Evolutionary conservation across 495 filamentous ascomycete species (phyloP), one percentile per base, ranked within the genome.

Genomic region (Penicillium mononematosum): DNA sequence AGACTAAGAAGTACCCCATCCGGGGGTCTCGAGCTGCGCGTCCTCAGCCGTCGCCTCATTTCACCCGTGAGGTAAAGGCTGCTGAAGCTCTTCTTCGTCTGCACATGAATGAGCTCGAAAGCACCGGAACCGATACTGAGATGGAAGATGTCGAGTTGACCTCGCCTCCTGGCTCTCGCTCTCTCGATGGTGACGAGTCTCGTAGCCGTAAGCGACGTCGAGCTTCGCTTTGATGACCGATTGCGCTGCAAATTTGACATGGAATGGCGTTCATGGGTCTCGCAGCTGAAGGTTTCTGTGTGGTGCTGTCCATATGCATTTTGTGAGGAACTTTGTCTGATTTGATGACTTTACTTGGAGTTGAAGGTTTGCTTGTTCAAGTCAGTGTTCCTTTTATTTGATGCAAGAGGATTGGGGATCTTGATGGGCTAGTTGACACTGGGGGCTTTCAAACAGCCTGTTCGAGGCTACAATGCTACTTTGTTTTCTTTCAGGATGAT

Each of bases 71-170:
- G 58, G 78, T 83, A 59, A 81, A 78, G 50, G 83, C 83, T 5
- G 83, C 83, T 19, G 73, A 82, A 66, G 70, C 82, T 45, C 66
- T 86, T 56, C 69, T 86, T 61, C 78, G 77, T 59, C 66, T 86
- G 45, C 77, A 80, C 47, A 78, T 78, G 60, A 73, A 77, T 58
- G 75, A 81, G 65, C 24, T 55, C 9, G 63, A 63, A 8, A 56
- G 47, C 3, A 50, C 45, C 3, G 31, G 42, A 12, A 56, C 49
- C 19, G 64, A 65, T 29, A 44, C 38, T 1, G 45, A 52, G 24
- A 34, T 17, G 12, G 65, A 57, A 45, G 50, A 47, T 36, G 58
- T 60, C 12, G 34, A 56, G 43, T 4, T 59, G 58, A 58, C 50
- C 34, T 27, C 38, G 12, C n/a, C 27, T 36, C 22, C 38, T 9